Evolutionary conservation across 1,284 basidiomycete genomes (phyloP), one percentile per base, ranked within the genome.

Genomic region (Puccinia hordei): DNA sequence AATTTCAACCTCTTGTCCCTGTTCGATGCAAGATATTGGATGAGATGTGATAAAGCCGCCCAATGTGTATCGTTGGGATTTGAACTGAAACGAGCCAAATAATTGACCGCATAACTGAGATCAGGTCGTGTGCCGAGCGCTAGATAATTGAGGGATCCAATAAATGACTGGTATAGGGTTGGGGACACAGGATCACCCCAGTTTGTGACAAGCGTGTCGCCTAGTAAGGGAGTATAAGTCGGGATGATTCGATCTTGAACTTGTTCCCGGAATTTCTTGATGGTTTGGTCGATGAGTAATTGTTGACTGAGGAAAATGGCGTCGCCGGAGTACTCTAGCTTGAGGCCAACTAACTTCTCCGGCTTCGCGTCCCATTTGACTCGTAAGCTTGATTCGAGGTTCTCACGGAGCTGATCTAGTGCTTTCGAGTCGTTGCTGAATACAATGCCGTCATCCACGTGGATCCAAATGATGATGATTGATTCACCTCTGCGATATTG

Each of bases 361-460:
- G 41, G 35, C 15, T 41, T 5, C 2, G 24, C 5, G 27, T 30
- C 65, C 65, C 65, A 68, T 22, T 68, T 68, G 6, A 68, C n/a
- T 4, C 41, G 35, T 1, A 68, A 12, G 41, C 12, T 68, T 2
- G 4, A 4, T 68, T 68, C 41, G 2, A 68, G 65, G 4, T 68
- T 46, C 2, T 13, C 13, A 3, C 41, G 17, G 2, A 68, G 35
- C n/a, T 41, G 24, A 6, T 68, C 4, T 33, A 68, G 22, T 33
- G 24, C 8, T 2, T 22, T 5, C 4, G 9, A 41, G 33, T 68
- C 27, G 19, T 68, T 46, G 35, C 65, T 68, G 65, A 46, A 38
- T 4, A 68, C 65, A 12, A 68, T 41, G 35, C 65, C 65, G 41
- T 68, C 65, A 24, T 68, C 65, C 8, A 68, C 65, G 41, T 68